A percentile compares a stretch with the other conserved stretches of the same genome.
Evolutionary conservation across 306 rosid genomes (phyloP).

Genomic region (Quercus cerris): DNA sequence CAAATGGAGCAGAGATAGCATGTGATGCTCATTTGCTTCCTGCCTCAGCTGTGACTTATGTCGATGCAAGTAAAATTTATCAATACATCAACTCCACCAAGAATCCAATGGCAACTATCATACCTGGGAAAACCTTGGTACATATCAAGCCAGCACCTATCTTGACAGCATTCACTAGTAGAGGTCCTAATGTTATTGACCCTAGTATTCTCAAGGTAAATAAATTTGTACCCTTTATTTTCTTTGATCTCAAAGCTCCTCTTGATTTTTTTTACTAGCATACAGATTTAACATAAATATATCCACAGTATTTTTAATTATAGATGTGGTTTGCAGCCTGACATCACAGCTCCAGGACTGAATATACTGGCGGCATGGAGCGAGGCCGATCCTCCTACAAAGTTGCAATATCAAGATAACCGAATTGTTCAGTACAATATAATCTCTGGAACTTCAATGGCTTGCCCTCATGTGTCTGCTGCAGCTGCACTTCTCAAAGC

Average conservation of each 20-base stretch:
- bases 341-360: conserved; percentile 90
- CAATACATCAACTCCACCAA: conserved; percentile 46
- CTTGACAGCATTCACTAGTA: conserved; percentile 69
- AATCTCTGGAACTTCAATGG: conserved; percentile 90
- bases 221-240: not conserved
- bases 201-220: conserved; percentile 76
- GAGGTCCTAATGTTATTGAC: conserved; percentile 87
- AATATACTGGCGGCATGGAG: conserved; percentile 96
- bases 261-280: not conserved
- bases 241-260: too few relatives aligned
- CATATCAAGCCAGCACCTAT: conserved; percentile 76
- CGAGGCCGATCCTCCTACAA: conserved; percentile 65
- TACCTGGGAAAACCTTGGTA: conserved; percentile 57
- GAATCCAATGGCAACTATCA: conserved; percentile 52
- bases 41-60: conserved; percentile 49
- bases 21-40: conserved; percentile 74
- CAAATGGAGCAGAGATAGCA: conserved; percentile 44
- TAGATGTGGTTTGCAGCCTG: conserved; percentile 62
- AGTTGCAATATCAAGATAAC: conserved; percentile 42
- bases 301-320: not conserved
- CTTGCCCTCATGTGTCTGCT: conserved; percentile 89
- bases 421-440: conserved; percentile 67
- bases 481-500: conserved; percentile 77
- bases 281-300: not conserved
- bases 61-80: conserved; percentile 41